phyloP scores from a whole-genome alignment of 805 yeast species.

The Candida odintsovae region DNA sequence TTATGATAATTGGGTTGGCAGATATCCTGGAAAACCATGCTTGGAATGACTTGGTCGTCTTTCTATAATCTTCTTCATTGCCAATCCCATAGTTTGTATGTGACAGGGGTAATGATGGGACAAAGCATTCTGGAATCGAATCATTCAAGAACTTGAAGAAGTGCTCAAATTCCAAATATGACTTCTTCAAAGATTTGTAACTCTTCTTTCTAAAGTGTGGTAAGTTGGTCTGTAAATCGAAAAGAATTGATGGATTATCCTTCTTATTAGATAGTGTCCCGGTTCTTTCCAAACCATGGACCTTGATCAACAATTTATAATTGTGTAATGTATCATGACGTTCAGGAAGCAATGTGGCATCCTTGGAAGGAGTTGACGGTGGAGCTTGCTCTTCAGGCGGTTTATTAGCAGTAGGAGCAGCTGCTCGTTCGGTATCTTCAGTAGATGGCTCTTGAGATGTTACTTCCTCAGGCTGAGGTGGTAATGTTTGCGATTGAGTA shows the following conservation, averaged over 20 bases:
- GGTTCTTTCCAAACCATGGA: conserved; percentile 65
- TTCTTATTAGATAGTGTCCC: conserved; percentile 46
- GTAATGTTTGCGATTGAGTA: conserved; percentile 6
- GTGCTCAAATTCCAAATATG: conserved; percentile 69
- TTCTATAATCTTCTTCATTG: conserved; percentile 70
- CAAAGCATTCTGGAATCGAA: conserved; percentile 87
- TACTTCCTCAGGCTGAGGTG: conserved; percentile 10
- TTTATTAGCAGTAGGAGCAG: background rate
- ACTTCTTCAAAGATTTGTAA: conserved; percentile 73
- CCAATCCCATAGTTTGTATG: conserved; percentile 77
- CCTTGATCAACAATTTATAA: conserved; percentile 44
- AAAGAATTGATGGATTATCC: conserved; percentile 74
- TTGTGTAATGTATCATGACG: conserved; percentile 22
- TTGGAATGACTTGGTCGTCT: conserved; percentile 58
- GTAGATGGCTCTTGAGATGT: conserved; percentile 7
- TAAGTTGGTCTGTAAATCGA: conserved; percentile 63
- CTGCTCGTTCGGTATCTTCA: background rate
- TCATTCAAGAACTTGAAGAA: conserved; percentile 73
- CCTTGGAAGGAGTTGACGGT: conserved; percentile 2
- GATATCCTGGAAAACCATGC: conserved; percentile 79
- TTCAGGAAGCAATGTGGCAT: conserved; percentile 17
- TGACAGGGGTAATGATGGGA: conserved; percentile 79
- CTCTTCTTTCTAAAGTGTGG: conserved; percentile 68
- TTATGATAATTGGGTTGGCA: conserved; percentile 68
- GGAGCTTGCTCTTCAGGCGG: background rate